These are phyloP conservation scores for Austroboletus rostrupii DNA, from an alignment of 1,284 basidiomycete genomes.

Conservation along the genomic window DNA sequence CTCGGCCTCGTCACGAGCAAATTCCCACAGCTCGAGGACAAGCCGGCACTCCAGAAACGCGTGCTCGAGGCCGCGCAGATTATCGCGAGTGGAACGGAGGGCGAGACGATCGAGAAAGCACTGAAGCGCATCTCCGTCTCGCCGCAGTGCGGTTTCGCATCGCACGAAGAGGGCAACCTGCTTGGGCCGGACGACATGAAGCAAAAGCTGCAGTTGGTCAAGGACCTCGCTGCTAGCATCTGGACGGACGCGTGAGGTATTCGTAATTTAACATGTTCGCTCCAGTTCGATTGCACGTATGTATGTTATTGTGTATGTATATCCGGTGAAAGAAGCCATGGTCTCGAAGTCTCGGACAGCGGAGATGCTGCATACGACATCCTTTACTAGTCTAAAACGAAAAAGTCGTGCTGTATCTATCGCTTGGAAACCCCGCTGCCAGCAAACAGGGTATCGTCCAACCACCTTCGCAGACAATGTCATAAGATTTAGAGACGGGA, in stretches of 20 bases:
- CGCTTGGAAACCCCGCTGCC: background rate
- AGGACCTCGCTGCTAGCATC: conserved; percentile 20
- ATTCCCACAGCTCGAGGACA: conserved; percentile 60
- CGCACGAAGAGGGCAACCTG: conserved; percentile 60
- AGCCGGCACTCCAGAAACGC: conserved; percentile 53
- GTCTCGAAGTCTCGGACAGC: background rate
- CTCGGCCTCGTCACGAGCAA: conserved; percentile 77
- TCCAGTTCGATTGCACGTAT: too few relatives aligned
- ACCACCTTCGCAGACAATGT: too few relatives aligned
- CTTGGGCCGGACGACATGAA: conserved; percentile 21
- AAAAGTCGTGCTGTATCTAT: background rate
- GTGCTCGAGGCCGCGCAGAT: conserved; percentile 62
- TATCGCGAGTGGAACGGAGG: conserved; percentile 49
- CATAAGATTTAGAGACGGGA: too few relatives aligned
- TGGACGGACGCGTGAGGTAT: conserved; percentile 21
- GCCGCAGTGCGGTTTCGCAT: conserved; percentile 75
- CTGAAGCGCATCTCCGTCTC: conserved; percentile 64
- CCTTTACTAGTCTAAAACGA: background rate
- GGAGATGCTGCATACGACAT: background rate
- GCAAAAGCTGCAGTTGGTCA: conserved; percentile 22
- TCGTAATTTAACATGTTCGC: too few relatives aligned
- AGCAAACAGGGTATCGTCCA: background rate
- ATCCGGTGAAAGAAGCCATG: background rate
- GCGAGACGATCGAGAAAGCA: conserved; percentile 51
- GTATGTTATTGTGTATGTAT: too few relatives aligned